Evolutionary conservation across 371 early-diverging fungal species (phyloP), one percentile per base, ranked within the genome.

Genomic region (Thermomucor indicae-seudaticae): DNA sequence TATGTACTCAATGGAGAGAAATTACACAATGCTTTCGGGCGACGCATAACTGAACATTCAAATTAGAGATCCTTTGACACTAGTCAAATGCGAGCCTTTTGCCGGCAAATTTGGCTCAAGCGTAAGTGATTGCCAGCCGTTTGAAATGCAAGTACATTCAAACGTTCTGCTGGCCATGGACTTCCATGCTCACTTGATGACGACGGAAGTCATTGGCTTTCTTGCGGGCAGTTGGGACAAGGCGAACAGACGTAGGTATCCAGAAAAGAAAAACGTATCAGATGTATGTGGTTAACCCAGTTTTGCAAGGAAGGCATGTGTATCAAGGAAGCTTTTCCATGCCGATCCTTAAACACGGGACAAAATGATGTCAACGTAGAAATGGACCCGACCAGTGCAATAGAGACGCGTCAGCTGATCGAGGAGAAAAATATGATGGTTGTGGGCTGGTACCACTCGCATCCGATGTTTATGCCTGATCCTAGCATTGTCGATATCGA

Each of bases 181-280:
- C 70, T 84, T 93, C 52, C 93, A 93, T 62, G 81, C 93, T 6
- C 92, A 91, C 53, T 57, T 93, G 56, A 86, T 90, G 83, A 79
- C 83, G 0, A 80, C 90, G 0, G 93, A 93, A 58, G 83, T 93
- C 17, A 92, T 93, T 57, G 93, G 93, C 2, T 85, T 92, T 39
- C 59, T 93, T 29, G 92, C 90, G 10, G 93, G 93, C 5, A 63
- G 65, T 29, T 93, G 90, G 89, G 72, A 80, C 46, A 62, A 70
- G 12, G 61, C 64, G 14, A 69, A 57, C 10, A 78, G 68, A 51
- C 54, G 70, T 58, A 66, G 59, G 62, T 42, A n/a, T 4, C 19
- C 20, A 41, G 17, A 27, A 28, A 48, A 23, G 34, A 16, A 14
- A 14, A 23, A 20, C 12, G 10, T 35, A 28, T 7, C 32, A 32